Evolutionary conservation across 495 filamentous ascomycete genomes (phyloP).

Genomic region (Pseudoneurospora amorphoporcata): DNA sequence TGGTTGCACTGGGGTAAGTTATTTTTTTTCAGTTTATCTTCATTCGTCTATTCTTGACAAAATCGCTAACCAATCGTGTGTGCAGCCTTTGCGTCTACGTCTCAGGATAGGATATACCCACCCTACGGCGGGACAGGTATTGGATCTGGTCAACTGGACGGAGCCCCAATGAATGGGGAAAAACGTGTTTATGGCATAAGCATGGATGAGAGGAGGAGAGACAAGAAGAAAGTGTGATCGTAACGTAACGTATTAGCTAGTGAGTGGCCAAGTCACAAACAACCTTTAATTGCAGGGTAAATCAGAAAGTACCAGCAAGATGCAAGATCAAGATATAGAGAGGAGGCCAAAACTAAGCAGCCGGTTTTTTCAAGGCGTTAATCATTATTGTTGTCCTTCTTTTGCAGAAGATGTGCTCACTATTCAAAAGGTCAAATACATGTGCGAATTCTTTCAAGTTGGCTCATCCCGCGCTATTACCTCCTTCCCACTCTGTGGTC

Average conservation of each 20-base stretch:
- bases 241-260: neutral
- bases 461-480: neutral
- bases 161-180: slow-evolving; percentile 42
- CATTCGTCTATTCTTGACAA: slow-evolving; percentile 1
- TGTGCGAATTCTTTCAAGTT: neutral
- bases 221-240: neutral
- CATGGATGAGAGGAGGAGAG: neutral
- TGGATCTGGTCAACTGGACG: slow-evolving; percentile 93
- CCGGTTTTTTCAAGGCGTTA: neutral
- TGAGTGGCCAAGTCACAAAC: neutral
- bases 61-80: slow-evolving; percentile 16
- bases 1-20: slow-evolving; percentile 75
- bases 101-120: slow-evolving; percentile 74
- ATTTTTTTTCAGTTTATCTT: slow-evolving; percentile 6
- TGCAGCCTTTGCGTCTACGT: slow-evolving; percentile 58
- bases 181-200: slow-evolving; percentile 15
- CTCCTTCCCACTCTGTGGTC: neutral
- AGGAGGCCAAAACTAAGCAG: neutral
- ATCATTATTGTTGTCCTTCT: neutral
- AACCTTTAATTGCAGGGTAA: neutral
- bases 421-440: too few species aligned
- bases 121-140: slow-evolving; percentile 56
- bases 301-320: neutral
- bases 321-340: neutral
- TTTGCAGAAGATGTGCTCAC: neutral